Base-by-base conservation (phyloP, 2,329 filamentous ascomycete species). In the Pseudonectria buxi region DNA sequence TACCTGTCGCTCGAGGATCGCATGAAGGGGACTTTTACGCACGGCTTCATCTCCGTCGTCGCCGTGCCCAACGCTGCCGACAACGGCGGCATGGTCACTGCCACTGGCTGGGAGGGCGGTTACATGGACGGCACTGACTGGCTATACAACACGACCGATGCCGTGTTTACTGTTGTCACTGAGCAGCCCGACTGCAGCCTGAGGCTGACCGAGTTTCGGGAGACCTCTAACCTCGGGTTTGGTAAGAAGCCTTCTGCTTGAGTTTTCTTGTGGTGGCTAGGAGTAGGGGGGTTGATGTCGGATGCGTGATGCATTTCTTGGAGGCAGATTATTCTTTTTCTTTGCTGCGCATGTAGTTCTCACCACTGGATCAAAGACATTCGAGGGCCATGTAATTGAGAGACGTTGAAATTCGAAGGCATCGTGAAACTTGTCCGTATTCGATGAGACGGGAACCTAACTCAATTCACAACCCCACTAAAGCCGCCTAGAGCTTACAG, bases 61-160 rank as follows among this genome's bases (percentile, higher is more conserved):
- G 30, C 7, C n/a, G 30, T 32, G 16, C 30, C 30, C 7, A 32
- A 32, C n/a, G n/a, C 18, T 4, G 22, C 6, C 18, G 30, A 32
- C 22, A 24, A 12, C 7, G 30, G 30, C 6, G 30, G 30, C 30
- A 24, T 32, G 10, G 18, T 32, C 6, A 32, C 30, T 12, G n/a
- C n/a, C 12, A 32, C 30, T 6, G 30, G 30, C 30, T 32, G 30
- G 30, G 18, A 32, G 18, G 30, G 30, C 10, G 30, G 30, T 9
- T 32, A 25, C 24, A 13, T 32, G 15, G 30, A 14, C n/a, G 28
- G 28, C n/a, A 24, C 16, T 12, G 14, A 26, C 14, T n/a, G 18
- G 18, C 24, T 25, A 14, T 15, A 13, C 6, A 32, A 32, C 24
- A 26, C 24, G 5, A 32, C 30, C 4, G 30, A 32, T 25, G 30